A percentile compares a stretch with the other conserved stretches of the same genome.
Conservation (phyloP, 1,139 yeast species). For the Yueomyces sp. region DNA sequence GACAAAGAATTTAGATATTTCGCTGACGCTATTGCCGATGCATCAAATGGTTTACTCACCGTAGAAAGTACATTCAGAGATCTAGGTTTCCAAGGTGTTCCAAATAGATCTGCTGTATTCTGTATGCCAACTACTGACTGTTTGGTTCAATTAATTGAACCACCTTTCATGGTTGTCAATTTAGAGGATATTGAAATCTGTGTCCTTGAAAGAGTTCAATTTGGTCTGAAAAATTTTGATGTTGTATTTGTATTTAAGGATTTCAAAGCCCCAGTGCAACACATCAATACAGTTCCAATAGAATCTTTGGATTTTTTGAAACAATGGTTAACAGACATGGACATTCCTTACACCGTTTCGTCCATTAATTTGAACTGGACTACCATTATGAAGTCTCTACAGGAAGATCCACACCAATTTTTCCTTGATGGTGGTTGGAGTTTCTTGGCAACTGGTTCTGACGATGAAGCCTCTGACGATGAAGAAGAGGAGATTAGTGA, state of each 20-base stretch:
- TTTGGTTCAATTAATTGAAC: constrained; percentile 83
- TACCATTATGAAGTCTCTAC: constrained; percentile 87
- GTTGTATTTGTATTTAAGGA: constrained; percentile 91
- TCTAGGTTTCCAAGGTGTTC: constrained; percentile 95
- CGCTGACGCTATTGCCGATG: constrained; percentile 84
- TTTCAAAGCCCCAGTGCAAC: constrained; percentile 75
- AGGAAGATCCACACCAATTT: constrained; percentile 88
- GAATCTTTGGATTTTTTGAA: constrained; percentile 84
- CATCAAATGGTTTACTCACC: constrained; percentile 68
- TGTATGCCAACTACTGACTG: constrained; percentile 98
- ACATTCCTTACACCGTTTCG: constrained; percentile 88
- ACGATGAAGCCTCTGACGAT: constrained; percentile 49
- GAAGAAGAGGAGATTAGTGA: constrained; percentile 35
- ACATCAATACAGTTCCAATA: constrained; percentile 90
- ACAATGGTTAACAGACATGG: constrained; percentile 93
- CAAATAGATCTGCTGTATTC: constrained; percentile 84
- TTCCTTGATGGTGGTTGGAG: constrained; percentile 95
- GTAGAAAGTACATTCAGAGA: constrained; percentile 93
- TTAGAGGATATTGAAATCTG: constrained; percentile 89
- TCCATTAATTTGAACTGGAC: constrained; percentile 94
- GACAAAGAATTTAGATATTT: constrained; percentile 87
- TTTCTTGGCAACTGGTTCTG: constrained; percentile 66
- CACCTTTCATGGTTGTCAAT: constrained; percentile 87
- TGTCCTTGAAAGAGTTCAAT: constrained; percentile 92
- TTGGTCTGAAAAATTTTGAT: constrained; percentile 93